phyloP scores from a whole-genome alignment of 2,329 filamentous ascomycete species.

The Penicillium sp. region DNA sequence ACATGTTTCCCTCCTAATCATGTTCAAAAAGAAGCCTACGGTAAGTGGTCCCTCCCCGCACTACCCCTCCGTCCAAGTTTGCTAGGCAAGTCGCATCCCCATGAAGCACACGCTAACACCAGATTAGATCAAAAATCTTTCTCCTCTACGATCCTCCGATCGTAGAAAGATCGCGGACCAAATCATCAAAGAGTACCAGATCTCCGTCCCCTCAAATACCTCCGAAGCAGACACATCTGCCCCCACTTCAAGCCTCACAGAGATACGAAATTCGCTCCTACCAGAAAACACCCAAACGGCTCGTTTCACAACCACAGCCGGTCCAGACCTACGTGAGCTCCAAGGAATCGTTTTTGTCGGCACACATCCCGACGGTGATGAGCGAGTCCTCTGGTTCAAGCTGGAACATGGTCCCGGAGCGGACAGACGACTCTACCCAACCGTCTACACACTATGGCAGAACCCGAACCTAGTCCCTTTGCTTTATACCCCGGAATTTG shows the following conservation, averaged over 20 bases:
- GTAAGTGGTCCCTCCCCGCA: conserved; percentile 38
- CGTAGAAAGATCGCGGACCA: conserved; percentile 63
- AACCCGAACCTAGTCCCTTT: conserved; percentile 59
- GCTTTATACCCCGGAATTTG: conserved; percentile 58
- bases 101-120: conserved; percentile 10
- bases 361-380: conserved; percentile 54
- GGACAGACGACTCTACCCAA: conserved; percentile 43
- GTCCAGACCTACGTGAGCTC: conserved; percentile 58
- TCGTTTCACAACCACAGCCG: conserved; percentile 62
- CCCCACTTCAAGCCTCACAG: conserved; percentile 46
- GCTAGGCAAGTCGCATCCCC: not conserved
- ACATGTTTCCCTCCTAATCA: conserved; percentile 24
- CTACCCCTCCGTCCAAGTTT: conserved; percentile 20
- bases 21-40: conserved; percentile 64
- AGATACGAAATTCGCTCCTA: conserved; percentile 57
- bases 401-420: conserved; percentile 51
- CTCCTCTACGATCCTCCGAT: conserved; percentile 64
- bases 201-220: conserved; percentile 44
- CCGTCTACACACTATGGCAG: conserved; percentile 65
- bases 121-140: conserved; percentile 60
- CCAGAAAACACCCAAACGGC: conserved; percentile 62
- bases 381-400: conserved; percentile 62
- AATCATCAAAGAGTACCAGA: conserved; percentile 60
- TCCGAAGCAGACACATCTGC: conserved; percentile 37
- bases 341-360: conserved; percentile 64